phyloP scores from a whole-genome alignment of 129 eudicot genomes.

The Gnaphalium uliginosum region DNA sequence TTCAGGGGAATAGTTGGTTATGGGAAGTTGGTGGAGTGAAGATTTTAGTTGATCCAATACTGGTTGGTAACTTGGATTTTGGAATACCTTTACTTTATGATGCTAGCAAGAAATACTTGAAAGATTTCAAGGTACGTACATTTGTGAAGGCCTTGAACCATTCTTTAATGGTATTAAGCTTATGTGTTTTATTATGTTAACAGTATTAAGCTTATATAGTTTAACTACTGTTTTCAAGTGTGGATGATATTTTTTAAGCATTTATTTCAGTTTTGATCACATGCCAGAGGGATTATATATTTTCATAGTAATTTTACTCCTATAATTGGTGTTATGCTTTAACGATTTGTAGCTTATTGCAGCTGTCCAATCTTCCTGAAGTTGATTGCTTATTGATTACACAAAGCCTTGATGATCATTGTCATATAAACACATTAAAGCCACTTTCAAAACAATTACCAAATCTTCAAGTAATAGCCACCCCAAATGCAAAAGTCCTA shows the following conservation, averaged over 20 bases:
- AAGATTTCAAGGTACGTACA: conserved; percentile 75
- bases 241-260: not conserved
- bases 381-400: conserved; percentile 81
- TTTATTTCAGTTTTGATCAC: not conserved
- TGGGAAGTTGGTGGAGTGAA: conserved; percentile 91
- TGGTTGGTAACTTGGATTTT: conserved; percentile 93
- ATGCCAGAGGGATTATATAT: not conserved
- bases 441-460: conserved; percentile 74
- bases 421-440: conserved; percentile 79
- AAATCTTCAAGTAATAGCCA: conserved; percentile 72
- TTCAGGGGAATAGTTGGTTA: conserved; percentile 91
- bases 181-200: not conserved
- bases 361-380: conserved; percentile 90
- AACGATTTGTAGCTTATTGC: conserved; percentile 29
- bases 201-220: not conserved
- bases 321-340: conserved; percentile 3
- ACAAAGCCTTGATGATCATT: conserved; percentile 98
- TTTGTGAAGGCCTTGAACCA: not conserved
- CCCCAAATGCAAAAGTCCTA: conserved; percentile 78
- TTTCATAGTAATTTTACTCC: not conserved
- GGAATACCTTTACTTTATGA: conserved; percentile 94
- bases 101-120: conserved; percentile 86
- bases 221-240: not conserved
- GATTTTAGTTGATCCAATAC: conserved; percentile 86
- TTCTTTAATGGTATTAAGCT: not conserved